phyloP scores from a whole-genome alignment of 1,139 yeast species.

The Oligophagozyma castellii region DNA sequence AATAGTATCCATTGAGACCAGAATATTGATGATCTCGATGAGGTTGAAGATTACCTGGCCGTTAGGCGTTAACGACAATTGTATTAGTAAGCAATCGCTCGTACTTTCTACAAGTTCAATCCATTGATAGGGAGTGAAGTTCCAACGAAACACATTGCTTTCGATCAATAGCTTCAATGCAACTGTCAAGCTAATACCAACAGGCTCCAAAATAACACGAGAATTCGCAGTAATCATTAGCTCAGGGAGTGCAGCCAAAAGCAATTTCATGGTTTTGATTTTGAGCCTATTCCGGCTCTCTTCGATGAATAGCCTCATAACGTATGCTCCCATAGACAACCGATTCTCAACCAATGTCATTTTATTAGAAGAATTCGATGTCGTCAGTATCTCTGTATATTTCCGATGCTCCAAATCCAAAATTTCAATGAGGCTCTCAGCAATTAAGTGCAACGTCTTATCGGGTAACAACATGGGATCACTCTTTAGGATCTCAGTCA shows the following conservation, averaged over 20 bases:
- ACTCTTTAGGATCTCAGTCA: constrained; percentile 25
- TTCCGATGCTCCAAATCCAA: constrained; percentile 31
- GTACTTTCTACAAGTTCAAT: constrained; percentile 9
- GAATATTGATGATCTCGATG: constrained; percentile 7
- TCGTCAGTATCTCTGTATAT: constrained; percentile 19
- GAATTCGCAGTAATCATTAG: constrained; percentile 10
- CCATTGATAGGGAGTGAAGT: constrained; percentile 18
- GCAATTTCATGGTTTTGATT: constrained; percentile 13
- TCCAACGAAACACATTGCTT: constrained; percentile 14
- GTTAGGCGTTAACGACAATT: constrained; percentile 7
- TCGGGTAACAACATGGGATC: constrained; percentile 13
- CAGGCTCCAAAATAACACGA: constrained; percentile 8
- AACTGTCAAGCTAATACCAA: constrained; percentile 15
- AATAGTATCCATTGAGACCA: constrained; percentile 14
- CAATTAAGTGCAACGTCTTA: constrained; percentile 19
- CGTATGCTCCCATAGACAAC: constrained; percentile 30
- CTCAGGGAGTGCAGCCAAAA: constrained; percentile 15
- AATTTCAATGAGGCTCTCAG: constrained; percentile 29
- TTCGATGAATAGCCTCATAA: constrained; percentile 20
- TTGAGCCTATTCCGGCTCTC: constrained; percentile 13
- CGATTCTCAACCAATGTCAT: constrained; percentile 28
- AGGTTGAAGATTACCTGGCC: constrained; percentile 15
- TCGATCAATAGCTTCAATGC: constrained; percentile 11
- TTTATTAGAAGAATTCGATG: constrained; percentile 6
- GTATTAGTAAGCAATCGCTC: constrained; percentile 6